Base-by-base conservation (phyloP, 257 asterid species). In the Penstemon barbatus region DNA sequence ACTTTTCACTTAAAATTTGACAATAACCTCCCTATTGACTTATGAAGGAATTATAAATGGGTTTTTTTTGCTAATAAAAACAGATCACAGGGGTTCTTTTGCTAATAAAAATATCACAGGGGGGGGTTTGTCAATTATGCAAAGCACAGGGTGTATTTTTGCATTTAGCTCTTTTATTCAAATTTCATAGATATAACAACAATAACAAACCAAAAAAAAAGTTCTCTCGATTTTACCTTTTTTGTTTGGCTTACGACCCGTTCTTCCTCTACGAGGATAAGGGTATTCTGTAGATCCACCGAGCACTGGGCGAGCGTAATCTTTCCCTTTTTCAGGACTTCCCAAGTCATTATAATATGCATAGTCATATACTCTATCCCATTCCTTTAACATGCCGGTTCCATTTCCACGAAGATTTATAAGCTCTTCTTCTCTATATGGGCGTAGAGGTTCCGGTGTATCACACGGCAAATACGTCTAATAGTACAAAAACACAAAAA, bases 341-440 rank as follows among this genome's bases (percentile, higher is more conserved):
- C 94, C 98, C 74, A 92, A 67, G 69, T 92, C 98, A 52, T 88
- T 92, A 76, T 92, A 92, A 72, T 71, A 85, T 40, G 94, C 97
- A 46, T 92, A 92, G 46, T 92, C 98, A 61, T 92, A 92, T 4
- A 92, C 95, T 73, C 97, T 81, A 41, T 92, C 97, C 98, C 98
- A 92, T 71, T 88, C 94, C 76, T 86, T 75, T 0, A 86, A 80
- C 85, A 13, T 57, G 9, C 90, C 94, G 0, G 80, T 37, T 4
- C 95, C 95, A 0, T 73, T 79, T 15, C 98, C 97, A 1, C 83
- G 84, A 25, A 92, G 97, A 70, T 71, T 85, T 54, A 25, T 48
- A 12, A 92, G 95, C 80, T 88, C 98, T 49, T 86, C 78, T 60
- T 82, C 87, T 66, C 98, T 88, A 40, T 90, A 88, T 4, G 11